These are phyloP conservation scores for Protomyces macrosporus DNA, from an alignment of 1,139 yeast genomes.

Conservation along the genomic window DNA sequence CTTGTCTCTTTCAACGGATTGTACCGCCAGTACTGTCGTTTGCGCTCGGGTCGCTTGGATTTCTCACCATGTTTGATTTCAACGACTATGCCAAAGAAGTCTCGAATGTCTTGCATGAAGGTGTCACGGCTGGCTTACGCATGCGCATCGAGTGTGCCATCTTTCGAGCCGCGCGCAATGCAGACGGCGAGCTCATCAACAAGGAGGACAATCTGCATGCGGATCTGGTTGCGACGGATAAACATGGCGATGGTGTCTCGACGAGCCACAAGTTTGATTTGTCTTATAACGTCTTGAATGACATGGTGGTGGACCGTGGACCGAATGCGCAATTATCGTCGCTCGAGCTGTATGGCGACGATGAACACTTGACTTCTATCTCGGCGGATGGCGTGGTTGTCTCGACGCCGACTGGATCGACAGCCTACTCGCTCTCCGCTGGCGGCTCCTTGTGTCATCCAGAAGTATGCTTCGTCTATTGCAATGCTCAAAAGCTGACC, in stretches of 20 bases:
- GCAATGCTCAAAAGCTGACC: not conserved
- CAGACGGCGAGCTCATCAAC: constrained; percentile 19
- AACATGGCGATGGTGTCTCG: constrained; percentile 32
- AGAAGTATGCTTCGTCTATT: constrained; percentile 35
- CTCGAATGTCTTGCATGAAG: constrained; percentile 50
- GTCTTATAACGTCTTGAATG: constrained; percentile 66
- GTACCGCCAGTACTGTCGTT: constrained; percentile 84
- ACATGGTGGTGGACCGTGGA: constrained; percentile 78
- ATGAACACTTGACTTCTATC: constrained; percentile 70
- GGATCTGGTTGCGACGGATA: constrained; percentile 34
- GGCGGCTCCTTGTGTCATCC: constrained; percentile 91
- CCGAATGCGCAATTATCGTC: constrained; percentile 74
- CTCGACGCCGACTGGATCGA: constrained; percentile 86
- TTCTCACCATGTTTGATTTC: constrained; percentile 72
- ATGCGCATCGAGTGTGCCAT: constrained; percentile 76
- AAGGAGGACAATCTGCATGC: constrained; percentile 32
- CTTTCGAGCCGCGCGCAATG: constrained; percentile 41
- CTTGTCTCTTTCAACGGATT: constrained; percentile 53
- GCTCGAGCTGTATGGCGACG: constrained; percentile 71
- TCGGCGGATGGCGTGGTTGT: constrained; percentile 83
- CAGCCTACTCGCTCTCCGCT: constrained; percentile 79
- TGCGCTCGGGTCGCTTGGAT: constrained; percentile 78
- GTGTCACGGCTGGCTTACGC: constrained; percentile 64
- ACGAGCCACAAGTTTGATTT: constrained; percentile 35
- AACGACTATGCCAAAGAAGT: constrained; percentile 51